Base-by-base conservation (phyloP, 2,329 filamentous ascomycete species). In the Coniella vitis region DNA sequence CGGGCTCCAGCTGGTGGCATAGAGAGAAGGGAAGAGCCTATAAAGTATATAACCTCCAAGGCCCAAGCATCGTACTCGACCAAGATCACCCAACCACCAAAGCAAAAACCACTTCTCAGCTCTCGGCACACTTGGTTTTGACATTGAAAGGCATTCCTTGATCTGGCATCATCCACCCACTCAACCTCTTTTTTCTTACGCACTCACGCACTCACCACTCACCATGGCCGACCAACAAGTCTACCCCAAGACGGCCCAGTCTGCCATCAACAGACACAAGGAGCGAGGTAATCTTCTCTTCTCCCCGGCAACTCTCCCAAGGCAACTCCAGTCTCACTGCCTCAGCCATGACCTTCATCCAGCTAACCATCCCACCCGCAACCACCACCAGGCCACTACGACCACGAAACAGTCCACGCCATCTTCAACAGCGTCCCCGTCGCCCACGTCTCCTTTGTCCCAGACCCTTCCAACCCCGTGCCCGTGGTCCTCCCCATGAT, bases 401-500 rank as follows among this genome's bases (percentile, higher is more conserved):
- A 87, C 49, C 75, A 85, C 44, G 72, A 79, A 41, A 79, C 81
- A 7, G 87, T 94, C 61, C 86, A 94, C 64, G 63, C 67, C 50
- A 85, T 94, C 60, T 72, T 95, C 66, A 90, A 91, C 66, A 73
- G 73, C 17, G 78, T 78, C n/a, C 81, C 79, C 34, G 76, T 94
- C 43, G 74, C 93, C 14, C 84, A 94, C 67, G 82, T 94, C 58
- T 89, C 87, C 55, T 94, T 94, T 74, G 79, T 75, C 44, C 67
- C 74, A 4, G 51, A 53, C 47, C 70, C 75, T 0, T 67, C 72
- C 38, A 78, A 81, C 46, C 83, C 85, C 1, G 93, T 90, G 61
- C 87, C 88, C 3, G 78, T 81, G 45, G 83, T 84, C 47, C 74
- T 95, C 2, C 89, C 89, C 53, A 91, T 94, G 87, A 87, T 94